These are phyloP conservation scores for Thelonectria rubi DNA, from an alignment of 2,329 filamentous ascomycete genomes.

Conservation along the genomic window DNA sequence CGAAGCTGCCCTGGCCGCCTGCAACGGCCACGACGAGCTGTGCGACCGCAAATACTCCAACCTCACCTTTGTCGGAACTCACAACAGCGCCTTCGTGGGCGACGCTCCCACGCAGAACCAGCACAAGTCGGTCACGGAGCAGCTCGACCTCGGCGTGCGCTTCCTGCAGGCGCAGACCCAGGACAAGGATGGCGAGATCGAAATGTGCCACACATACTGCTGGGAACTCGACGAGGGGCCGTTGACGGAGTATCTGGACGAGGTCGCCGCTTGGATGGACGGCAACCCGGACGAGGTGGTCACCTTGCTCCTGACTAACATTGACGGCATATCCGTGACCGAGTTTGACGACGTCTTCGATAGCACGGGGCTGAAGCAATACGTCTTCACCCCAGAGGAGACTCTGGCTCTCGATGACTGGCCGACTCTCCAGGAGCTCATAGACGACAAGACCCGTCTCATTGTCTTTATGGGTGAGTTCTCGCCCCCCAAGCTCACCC, in stretches of 20 bases:
- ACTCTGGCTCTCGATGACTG: slow-evolving; percentile 59
- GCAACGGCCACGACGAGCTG: slow-evolving; percentile 66
- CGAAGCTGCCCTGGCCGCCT: slow-evolving; percentile 46
- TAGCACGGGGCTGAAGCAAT: slow-evolving; percentile 62
- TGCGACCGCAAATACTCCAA: slow-evolving; percentile 68
- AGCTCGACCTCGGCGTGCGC: slow-evolving; percentile 69
- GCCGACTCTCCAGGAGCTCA: slow-evolving; percentile 76
- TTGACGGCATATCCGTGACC: slow-evolving; percentile 63
- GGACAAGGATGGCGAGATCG: slow-evolving; percentile 57
- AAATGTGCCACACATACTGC: slow-evolving; percentile 73
- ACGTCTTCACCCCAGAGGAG: slow-evolving; percentile 63
- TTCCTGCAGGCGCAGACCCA: slow-evolving; percentile 73
- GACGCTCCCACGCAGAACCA: slow-evolving; percentile 65
- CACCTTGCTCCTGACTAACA: slow-evolving; percentile 70
- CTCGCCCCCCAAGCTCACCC: not conserved
- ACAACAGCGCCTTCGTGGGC: slow-evolving; percentile 73
- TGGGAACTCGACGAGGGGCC: slow-evolving; percentile 66
- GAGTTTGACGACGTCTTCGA: slow-evolving; percentile 65
- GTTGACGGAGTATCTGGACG: slow-evolving; percentile 62
- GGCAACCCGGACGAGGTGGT: slow-evolving; percentile 68
- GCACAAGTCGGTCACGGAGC: slow-evolving; percentile 63
- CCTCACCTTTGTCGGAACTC: slow-evolving; percentile 69
- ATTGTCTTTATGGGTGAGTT: slow-evolving; percentile 74
- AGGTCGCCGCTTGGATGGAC: slow-evolving; percentile 69
- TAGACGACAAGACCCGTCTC: slow-evolving; percentile 69